phyloP scores from a whole-genome alignment of 1,284 basidiomycete species.

The Pseudozyma thailandica region DNA sequence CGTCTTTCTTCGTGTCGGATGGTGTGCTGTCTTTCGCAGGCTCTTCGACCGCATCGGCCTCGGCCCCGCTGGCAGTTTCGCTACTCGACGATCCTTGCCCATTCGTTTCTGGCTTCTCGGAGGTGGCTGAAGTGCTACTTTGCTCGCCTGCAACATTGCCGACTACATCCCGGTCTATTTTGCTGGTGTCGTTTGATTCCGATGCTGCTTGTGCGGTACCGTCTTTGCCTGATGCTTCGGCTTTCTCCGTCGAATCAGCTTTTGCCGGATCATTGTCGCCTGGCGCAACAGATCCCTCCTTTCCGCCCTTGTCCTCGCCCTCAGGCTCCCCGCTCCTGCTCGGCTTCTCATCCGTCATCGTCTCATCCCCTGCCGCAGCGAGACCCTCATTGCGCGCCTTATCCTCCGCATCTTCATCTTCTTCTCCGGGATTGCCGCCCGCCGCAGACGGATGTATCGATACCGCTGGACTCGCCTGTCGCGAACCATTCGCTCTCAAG shows the following conservation, averaged over 20 bases:
- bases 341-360: background rate
- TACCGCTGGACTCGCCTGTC: slow-evolving; percentile 1
- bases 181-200: background rate
- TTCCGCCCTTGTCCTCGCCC: background rate
- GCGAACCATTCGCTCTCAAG: slow-evolving; percentile 34
- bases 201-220: too few relatives aligned
- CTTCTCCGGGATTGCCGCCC: background rate
- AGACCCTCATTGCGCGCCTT: slow-evolving; percentile 20
- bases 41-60: background rate
- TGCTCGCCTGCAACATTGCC: background rate
- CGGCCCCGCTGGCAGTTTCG: background rate
- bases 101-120: background rate
- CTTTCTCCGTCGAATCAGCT: too few relatives aligned
- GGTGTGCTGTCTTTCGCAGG: background rate
- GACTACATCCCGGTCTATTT: background rate
- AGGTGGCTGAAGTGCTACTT: too few relatives aligned
- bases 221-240: too few relatives aligned
- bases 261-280: background rate
- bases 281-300: background rate
- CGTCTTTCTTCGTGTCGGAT: background rate
- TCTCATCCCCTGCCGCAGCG: background rate
- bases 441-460: slow-evolving; percentile 31
- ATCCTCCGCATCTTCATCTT: slow-evolving; percentile 14
- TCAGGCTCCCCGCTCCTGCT: background rate
- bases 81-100: background rate